Base-by-base conservation (phyloP, 148 eudicot species). In the Chenopodium suecicum region DNA sequence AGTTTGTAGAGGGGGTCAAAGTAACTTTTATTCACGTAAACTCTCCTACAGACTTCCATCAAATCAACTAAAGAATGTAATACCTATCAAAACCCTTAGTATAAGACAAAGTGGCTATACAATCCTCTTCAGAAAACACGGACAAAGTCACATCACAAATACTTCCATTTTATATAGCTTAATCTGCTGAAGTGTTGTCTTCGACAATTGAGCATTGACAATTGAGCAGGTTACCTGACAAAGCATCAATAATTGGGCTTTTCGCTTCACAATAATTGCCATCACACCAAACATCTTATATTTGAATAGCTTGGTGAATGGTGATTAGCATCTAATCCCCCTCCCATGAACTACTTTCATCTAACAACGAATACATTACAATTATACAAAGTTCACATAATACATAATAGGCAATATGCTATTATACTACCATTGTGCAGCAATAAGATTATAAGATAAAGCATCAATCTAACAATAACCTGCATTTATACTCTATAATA, bases 281-380 rank as follows among this genome's bases (percentile, higher is more conserved):
- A 14, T 69, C 41, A 34, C 46, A 69, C 73, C 46, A 31, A 2
- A 69, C 4, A 4, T 13, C 17, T 69, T 16, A 69, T 17, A 27
- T 23, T 69, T 50, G 14, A 78, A 27, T 23, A 9, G 47, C 54
- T 47, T 27, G 29, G 20, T 12, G 17, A 54, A 31, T 31, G 32
- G 32, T 31, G 32, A 31, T 14, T 11, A 50, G 22, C n/a, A 50
- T 56, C 27, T 3, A 22, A 70, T 22, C 5, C 7, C 14, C 54
- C 56, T 52, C 67, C 25, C 32, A 34, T 29, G 46, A 66, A 14
- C 74, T 73, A 78, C 25, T 78, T 78, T 12, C 71, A 41, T 67
- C 34, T 62, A 44, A 44, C 69, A 29, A 46, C 17, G 25, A 48
- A 37, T 47, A 65, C 22, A 29, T 14, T 9, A n/a, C 4, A 46